Evolutionary conservation across 1,284 basidiomycete genomes (phyloP), one percentile per base, ranked within the genome.

Genomic region (Microbotryum saponariae): DNA sequence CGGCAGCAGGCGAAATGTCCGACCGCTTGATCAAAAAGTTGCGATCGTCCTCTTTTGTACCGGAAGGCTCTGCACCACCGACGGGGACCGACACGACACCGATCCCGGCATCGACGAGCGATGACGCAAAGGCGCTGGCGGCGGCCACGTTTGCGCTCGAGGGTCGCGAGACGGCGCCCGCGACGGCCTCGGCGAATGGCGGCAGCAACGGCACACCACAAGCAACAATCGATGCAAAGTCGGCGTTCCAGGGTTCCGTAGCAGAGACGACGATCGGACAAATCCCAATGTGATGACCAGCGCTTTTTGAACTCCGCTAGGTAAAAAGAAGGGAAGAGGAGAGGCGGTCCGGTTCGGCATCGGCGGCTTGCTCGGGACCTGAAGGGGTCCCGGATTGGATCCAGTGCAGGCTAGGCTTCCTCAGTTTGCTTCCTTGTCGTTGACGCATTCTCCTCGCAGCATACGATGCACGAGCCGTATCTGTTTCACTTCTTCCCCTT

Each of bases 11-110:
- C n/a, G 51, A 33, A 42, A 58, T 50, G 29, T 58, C 44, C 8
- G 59, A 66, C 21, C 59, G 62, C n/a, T 51, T 62, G n/a, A 60
- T 53, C 62, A 68, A 68, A 59, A 68, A 68, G 54, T 56, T 64
- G 25, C 59, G 66, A 48, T 60, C 66, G 20, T 68, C 66, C 10
- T 63, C 61, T 9, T 68, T 68, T 44, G 64, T 68, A 3, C 66
- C 66, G 10, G 66, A 68, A 47, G 45, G 56, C 9, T 55, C 56
- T 9, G 61, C 63, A 1, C 60, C 65, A 16, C n/a, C 37, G 16
- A 42, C 37, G 37, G 37, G 37, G 5, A 37, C 54, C 2, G 61
- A 56, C 21, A 25, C 58, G 33, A 48, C 61, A 16, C 57, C 27
- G 45, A 49, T 29, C 18, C 44, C 27, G 42, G 16, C 31, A 18